These are phyloP conservation scores for Melampsora americana DNA, from an alignment of 1,284 basidiomycete species.

Conservation along the genomic window DNA sequence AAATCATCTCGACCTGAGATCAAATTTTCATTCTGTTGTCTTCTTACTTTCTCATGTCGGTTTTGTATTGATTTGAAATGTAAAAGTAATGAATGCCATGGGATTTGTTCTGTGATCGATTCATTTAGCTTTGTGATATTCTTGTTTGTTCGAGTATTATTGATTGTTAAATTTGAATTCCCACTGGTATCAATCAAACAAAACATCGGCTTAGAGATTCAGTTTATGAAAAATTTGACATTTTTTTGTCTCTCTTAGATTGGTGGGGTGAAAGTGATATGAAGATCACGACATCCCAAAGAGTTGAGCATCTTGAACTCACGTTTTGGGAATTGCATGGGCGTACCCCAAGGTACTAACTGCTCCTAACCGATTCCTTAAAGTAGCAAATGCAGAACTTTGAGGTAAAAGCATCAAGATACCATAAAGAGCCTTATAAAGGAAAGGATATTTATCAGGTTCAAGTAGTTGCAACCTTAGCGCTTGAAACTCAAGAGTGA, in stretches of 20 bases:
- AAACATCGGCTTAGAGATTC: background rate
- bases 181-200: background rate
- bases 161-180: background rate
- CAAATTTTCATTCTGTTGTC: constrained; percentile 29
- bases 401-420: constrained; percentile 96
- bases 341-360: constrained; percentile 92
- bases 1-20: constrained; percentile 20
- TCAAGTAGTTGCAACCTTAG: constrained; percentile 94
- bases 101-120: background rate
- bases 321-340: constrained; percentile 79
- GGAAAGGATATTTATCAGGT: constrained; percentile 89
- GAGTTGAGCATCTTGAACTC: constrained; percentile 48
- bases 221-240: too few relatives aligned
- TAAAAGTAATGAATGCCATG: constrained; percentile 25
- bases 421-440: constrained; percentile 97
- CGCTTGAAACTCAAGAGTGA: constrained; percentile 59
- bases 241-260: too few relatives aligned
- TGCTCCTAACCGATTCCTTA: constrained; percentile 87
- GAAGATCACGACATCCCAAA: background rate
- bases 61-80: constrained; percentile 41
- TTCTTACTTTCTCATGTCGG: constrained; percentile 40
- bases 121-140: background rate
- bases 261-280: too few relatives aligned
- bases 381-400: constrained; percentile 89
- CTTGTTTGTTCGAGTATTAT: constrained; percentile 6